These are phyloP conservation scores for Corylus avellana DNA, from an alignment of 306 rosid genomes.

Conservation along the genomic window DNA sequence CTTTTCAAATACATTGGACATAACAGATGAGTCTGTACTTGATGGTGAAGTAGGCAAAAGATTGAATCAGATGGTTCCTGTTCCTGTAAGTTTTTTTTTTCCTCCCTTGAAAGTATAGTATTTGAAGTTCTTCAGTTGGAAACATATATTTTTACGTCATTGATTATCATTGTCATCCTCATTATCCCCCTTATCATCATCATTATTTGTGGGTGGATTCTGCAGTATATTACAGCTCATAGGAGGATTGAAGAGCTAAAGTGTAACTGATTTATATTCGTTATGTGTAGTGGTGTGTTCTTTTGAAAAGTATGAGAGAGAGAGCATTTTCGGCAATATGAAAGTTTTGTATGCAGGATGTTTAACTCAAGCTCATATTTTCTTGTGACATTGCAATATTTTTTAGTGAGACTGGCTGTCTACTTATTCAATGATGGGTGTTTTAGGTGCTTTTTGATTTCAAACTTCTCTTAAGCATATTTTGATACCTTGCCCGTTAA, in stretches of 20 bases:
- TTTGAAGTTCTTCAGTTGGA: not conserved
- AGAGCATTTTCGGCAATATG: not conserved
- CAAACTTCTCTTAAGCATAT: not conserved
- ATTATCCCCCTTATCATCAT: not conserved
- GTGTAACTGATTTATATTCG: not conserved
- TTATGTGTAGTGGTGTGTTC: not conserved
- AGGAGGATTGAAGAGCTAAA: not conserved
- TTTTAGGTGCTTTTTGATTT: not conserved
- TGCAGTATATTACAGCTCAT: not conserved
- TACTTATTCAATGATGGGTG: not conserved
- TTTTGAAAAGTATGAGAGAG: not conserved
- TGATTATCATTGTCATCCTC: not conserved
- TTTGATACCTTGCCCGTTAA: not conserved
- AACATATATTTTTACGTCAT: not conserved
- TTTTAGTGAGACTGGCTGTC: not conserved
- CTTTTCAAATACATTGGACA: constrained; percentile 50
- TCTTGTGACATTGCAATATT: not conserved
- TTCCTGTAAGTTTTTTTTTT: constrained; percentile 69
- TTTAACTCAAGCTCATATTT: not conserved
- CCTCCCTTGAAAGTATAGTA: not conserved
- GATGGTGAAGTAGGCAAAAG: constrained; percentile 95
- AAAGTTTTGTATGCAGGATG: not conserved
- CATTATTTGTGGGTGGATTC: not conserved
- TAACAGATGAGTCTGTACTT: constrained; percentile 73
- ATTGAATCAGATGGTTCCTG: constrained; percentile 78